phyloP scores from a whole-genome alignment of 2,329 filamentous ascomycete species.

The Huntiella omanensis region DNA sequence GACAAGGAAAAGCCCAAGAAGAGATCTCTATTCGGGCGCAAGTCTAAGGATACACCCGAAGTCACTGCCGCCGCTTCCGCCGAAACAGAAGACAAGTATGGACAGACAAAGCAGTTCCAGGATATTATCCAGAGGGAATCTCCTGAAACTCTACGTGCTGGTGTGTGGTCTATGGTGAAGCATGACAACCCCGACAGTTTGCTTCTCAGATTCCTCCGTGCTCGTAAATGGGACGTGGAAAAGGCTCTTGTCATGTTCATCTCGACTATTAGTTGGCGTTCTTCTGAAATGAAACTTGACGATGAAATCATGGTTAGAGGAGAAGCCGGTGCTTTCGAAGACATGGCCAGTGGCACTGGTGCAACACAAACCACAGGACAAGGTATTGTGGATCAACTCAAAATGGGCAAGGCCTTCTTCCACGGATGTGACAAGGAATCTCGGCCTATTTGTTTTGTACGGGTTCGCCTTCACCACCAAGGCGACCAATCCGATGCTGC shows the following conservation, averaged over 20 bases:
- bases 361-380: conserved; percentile 45
- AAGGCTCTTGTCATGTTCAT: conserved; percentile 88
- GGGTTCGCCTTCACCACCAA: conserved; percentile 62
- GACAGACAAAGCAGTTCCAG: conserved; percentile 70
- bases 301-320: conserved; percentile 67
- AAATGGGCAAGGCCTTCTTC: conserved; percentile 82
- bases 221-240: conserved; percentile 90
- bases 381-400: conserved; percentile 68
- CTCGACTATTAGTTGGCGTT: conserved; percentile 83
- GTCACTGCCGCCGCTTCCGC: conserved; percentile 21
- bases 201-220: conserved; percentile 63
- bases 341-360: conserved; percentile 35
- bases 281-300: conserved; percentile 69
- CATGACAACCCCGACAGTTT: conserved; percentile 83
- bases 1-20: conserved; percentile 60
- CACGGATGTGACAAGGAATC: conserved; percentile 74
- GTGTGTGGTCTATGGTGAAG: conserved; percentile 90
- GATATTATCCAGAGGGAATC: conserved; percentile 58
- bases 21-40: conserved; percentile 48
- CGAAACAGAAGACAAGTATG: conserved; percentile 74
- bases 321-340: conserved; percentile 40
- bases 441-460: conserved; percentile 70
- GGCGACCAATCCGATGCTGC: conserved; percentile 68
- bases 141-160: conserved; percentile 58
- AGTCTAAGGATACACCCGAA: conserved; percentile 34